A percentile compares a stretch with the other conserved stretches of the same genome.
These are phyloP conservation scores for Herpetomonas tarakana DNA, from an alignment of 208 protist genomes.

Conservation along the genomic window DNA sequence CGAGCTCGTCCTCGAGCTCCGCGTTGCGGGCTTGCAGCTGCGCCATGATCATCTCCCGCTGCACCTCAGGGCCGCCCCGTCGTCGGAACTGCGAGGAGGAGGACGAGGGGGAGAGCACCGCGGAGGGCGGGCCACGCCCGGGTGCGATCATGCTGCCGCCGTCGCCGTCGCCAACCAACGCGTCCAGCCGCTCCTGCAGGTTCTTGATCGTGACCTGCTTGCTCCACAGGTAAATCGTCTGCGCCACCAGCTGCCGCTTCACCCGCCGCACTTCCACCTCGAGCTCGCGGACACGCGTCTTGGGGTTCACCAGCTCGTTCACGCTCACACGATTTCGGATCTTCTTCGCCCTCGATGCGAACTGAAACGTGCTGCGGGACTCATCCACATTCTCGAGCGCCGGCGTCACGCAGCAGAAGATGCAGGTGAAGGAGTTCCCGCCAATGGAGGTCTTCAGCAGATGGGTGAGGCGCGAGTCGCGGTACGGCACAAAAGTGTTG, in stretches of 20 bases:
- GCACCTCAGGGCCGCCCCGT: constrained; percentile 13
- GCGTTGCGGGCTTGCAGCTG: constrained; percentile 55
- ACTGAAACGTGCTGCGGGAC: constrained; percentile 79
- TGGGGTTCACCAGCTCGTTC: constrained; percentile 61
- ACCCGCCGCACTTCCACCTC: constrained; percentile 39
- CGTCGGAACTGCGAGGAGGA: constrained; percentile 1
- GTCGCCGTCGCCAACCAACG: not conserved
- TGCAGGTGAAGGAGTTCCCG: constrained; percentile 94
- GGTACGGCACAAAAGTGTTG: constrained; percentile 84
- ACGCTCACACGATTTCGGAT: constrained; percentile 61
- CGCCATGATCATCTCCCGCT: constrained; percentile 57
- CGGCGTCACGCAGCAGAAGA: constrained; percentile 79
- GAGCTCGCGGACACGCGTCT: constrained; percentile 42
- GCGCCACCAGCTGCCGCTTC: constrained; percentile 38
- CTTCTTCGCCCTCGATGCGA: constrained; percentile 59
- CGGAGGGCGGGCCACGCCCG: not conserved
- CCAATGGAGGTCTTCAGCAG: constrained; percentile 90
- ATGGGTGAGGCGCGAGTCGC: constrained; percentile 92
- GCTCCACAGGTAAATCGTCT: constrained; percentile 77
- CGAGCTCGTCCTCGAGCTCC: constrained; percentile 32
- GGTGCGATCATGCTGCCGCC: not conserved
- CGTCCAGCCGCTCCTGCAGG: constrained; percentile 20
- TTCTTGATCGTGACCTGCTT: constrained; percentile 43
- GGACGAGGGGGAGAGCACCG: not conserved
- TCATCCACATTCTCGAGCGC: constrained; percentile 60